Evolutionary conservation across 163 green algal species (phyloP), one percentile per base, ranked within the genome.

Genomic region (Chlorella variabilis): DNA sequence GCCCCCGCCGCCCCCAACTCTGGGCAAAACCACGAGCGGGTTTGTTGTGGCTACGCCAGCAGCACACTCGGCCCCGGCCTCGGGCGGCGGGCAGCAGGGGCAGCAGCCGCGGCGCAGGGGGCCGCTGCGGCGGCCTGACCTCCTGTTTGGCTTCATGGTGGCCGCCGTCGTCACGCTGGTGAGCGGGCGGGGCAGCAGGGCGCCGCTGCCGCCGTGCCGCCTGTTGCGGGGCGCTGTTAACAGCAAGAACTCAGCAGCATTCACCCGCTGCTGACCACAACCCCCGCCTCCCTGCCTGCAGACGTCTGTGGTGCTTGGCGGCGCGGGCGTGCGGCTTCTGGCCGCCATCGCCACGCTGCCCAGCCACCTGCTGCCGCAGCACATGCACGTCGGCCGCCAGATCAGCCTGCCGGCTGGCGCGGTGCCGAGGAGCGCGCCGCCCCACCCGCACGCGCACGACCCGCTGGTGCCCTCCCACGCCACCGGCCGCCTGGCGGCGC

Each of bases 1-100:
- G 3, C 3, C 34, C 13, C 29, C 33, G 33, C 49, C 59, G 34
- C 1, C 4, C 62, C 76, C 45, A 31, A 11, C 33, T 23, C 45
- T 29, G 76, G 17, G 6, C 29, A 27, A 3, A 20, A 11, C 21
- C 75, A 81, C 9, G 76, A 75, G 62, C 34, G 76, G 31, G 62
- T 75, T 82, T 82, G 76, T 82, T 82, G 76, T 65, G 23, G 62
- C 76, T 20, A 69, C 62, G 51, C 45, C 25, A 31, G 15, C 56
- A 20, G 9, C 58, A n/a, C 36, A 79, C 23, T n/a, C n/a, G n/a
- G n/a, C 70, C n/a, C 6, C 11, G 31, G 70, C 48, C 1, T 11
- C 18, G 29, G 31, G 9, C 23, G 39, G 25, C 41, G n/a, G 3
- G 41, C 67, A 59, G 74, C 20, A 31, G 38, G 36, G 70, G 73